A percentile compares a stretch with the other conserved stretches of the same genome.
phyloP scores from a whole-genome alignment of 345 rosid species.

The Murraya koenigii region DNA sequence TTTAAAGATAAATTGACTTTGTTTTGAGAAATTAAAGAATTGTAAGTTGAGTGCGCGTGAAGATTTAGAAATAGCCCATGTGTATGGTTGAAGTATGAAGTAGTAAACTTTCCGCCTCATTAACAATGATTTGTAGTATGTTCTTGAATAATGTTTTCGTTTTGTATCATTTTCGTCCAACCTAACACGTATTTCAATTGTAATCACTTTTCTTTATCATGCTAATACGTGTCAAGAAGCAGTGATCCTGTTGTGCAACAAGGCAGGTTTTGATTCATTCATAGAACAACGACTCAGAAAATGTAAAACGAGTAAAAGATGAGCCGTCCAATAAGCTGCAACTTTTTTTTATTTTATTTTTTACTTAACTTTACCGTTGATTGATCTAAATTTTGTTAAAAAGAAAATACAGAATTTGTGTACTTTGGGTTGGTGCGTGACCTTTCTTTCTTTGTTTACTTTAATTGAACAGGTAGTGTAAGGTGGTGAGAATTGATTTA shows the following conservation, averaged over 20 bases:
- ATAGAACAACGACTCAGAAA: too few relatives aligned
- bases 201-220: too few relatives aligned
- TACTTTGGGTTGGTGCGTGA: conserved; percentile 8
- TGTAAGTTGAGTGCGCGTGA: conserved; percentile 6
- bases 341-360: not conserved
- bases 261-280: too few relatives aligned
- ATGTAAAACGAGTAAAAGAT: not conserved
- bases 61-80: not conserved
- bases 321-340: not conserved
- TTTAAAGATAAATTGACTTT: too few relatives aligned
- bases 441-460: not conserved
- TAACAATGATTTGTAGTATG: not conserved
- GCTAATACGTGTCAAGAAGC: too few relatives aligned
- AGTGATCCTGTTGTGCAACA: too few relatives aligned
- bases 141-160: too few relatives aligned
- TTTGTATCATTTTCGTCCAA: too few relatives aligned
- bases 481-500: conserved; percentile 5
- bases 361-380: not conserved
- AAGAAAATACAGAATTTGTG: not conserved
- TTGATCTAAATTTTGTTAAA: not conserved
- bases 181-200: too few relatives aligned
- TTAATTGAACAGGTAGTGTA: conserved; percentile 1
- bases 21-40: not conserved
- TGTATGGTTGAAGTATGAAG: not conserved
- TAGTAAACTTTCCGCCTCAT: conserved; percentile 4